Evolutionary conservation across 139 green algal species (phyloP).

Genomic region (Astrephomene gubernaculifera): DNA sequence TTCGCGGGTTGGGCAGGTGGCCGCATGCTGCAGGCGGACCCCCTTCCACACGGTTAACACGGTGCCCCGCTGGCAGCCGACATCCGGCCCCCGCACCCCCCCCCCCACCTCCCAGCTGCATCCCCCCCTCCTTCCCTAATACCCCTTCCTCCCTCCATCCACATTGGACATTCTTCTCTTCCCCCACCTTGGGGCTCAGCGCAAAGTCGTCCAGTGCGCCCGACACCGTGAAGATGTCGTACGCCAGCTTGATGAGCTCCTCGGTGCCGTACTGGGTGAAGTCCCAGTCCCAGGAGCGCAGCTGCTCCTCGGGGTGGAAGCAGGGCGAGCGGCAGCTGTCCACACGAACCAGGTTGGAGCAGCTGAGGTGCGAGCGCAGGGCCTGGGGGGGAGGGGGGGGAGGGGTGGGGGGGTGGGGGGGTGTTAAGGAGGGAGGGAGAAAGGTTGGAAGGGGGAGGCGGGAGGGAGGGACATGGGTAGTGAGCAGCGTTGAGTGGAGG

Average conservation of each 20-base stretch:
- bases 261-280: conserved; percentile 22
- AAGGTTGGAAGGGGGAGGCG: too few relatives aligned
- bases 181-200: conserved; percentile 48
- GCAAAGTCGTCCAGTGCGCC: conserved; percentile 59
- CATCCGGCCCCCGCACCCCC: too few relatives aligned
- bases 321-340: not conserved
- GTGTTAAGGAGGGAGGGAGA: not conserved
- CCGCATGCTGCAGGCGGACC: too few relatives aligned
- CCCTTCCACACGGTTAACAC: too few relatives aligned
- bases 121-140: too few relatives aligned
- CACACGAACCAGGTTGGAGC: not conserved
- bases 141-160: too few relatives aligned
- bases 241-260: conserved; percentile 61
- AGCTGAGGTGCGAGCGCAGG: conserved; percentile 37
- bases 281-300: conserved; percentile 21
- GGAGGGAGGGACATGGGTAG: too few relatives aligned
- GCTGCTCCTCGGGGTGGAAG: conserved; percentile 17
- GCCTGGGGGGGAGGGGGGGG: conserved; percentile 5
- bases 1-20: too few relatives aligned
- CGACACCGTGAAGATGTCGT: conserved; percentile 69
- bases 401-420: not conserved
- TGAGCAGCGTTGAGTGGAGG: too few relatives aligned
- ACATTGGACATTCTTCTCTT: not conserved
- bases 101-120: too few relatives aligned
- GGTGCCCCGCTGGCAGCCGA: too few relatives aligned